Conservation (phyloP, 2,329 filamentous ascomycete genomes). For the Esteya vermicola region DNA sequence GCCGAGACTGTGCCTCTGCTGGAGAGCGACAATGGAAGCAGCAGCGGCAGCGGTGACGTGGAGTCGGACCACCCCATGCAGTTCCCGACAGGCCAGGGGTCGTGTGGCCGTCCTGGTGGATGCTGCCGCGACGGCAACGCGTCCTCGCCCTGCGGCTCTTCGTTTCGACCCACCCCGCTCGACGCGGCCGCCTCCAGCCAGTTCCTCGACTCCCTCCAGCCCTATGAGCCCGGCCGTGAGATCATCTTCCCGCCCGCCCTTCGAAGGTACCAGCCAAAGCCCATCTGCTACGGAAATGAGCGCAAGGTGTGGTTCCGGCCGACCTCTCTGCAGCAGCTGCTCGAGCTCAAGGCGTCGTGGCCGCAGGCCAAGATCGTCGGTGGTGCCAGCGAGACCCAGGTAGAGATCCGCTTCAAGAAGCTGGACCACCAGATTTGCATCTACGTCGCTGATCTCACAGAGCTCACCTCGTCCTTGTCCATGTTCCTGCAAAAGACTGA, state of each 20-base stretch:
- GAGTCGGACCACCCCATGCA: conserved; percentile 25
- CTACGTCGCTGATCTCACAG: conserved; percentile 83
- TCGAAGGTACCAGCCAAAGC: conserved; percentile 67
- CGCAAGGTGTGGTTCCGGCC: conserved; percentile 91
- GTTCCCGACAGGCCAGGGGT: conserved; percentile 20
- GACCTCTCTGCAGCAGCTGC: conserved; percentile 68
- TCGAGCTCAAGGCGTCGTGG: conserved; percentile 79
- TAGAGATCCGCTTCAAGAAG: conserved; percentile 96
- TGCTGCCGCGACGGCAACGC: too few species aligned
- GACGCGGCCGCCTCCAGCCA: conserved; percentile 8
- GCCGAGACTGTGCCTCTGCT: too few species aligned
- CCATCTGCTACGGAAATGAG: conserved; percentile 87
- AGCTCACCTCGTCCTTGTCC: conserved; percentile 79
- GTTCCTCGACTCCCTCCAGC: conserved; percentile 35
- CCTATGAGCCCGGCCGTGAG: conserved; percentile 86
- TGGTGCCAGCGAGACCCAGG: conserved; percentile 93
- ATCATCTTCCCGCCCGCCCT: conserved; percentile 85
- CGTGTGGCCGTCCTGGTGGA: too few species aligned
- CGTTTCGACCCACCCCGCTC: too few species aligned
- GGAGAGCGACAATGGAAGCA: conserved; percentile 38
- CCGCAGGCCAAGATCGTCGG: conserved; percentile 89
- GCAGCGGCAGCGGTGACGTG: conserved; percentile 26
- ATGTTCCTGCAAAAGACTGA: conserved; percentile 86
- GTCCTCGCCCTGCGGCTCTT: too few species aligned
- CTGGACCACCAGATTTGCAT: conserved; percentile 82